phyloP scores from a whole-genome alignment of 805 yeast genomes.

The Lipomyces oligophaga region DNA sequence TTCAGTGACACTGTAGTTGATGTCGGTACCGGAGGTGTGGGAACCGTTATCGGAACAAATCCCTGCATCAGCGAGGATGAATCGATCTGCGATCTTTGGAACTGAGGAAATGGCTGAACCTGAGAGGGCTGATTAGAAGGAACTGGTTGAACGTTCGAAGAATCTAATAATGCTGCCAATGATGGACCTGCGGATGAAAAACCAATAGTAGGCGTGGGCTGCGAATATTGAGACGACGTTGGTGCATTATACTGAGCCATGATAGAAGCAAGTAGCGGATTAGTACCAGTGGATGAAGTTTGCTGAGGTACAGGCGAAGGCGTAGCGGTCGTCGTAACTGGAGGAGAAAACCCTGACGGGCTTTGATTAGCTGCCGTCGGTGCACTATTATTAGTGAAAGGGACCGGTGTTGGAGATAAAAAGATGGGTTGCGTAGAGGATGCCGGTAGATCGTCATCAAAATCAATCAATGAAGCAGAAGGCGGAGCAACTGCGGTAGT shows the following conservation, averaged over 20 bases:
- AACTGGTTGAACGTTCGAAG: too few relatives aligned
- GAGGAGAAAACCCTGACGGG: too few relatives aligned
- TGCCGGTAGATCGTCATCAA: conserved; percentile 52
- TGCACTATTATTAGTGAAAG: too few relatives aligned
- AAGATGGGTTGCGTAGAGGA: conserved; percentile 12
- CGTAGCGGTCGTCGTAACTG: too few relatives aligned
- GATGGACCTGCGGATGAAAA: neutral
- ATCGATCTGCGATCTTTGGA: neutral
- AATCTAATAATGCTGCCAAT: too few relatives aligned
- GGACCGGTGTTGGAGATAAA: conserved; percentile 19
- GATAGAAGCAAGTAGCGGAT: conserved; percentile 6
- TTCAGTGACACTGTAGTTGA: neutral
- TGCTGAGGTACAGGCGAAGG: conserved; percentile 6
- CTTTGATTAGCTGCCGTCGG: too few relatives aligned
- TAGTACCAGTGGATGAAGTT: conserved; percentile 7
- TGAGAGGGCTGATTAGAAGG: too few relatives aligned
- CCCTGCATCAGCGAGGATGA: neutral
- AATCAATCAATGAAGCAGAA: conserved; percentile 59
- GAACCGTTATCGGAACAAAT: too few relatives aligned
- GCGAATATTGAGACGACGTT: too few relatives aligned
- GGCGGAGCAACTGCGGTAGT: conserved; percentile 40
- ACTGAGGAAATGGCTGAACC: conserved; percentile 3
- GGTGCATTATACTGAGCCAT: too few relatives aligned
- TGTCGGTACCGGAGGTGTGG: conserved; percentile 1
- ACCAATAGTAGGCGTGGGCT: conserved; percentile 1